Percentiles rank a stretch among this genome's conserved stretches.
Conservation (phyloP, 345 rosid species). For the Citrus australasica region DNA sequence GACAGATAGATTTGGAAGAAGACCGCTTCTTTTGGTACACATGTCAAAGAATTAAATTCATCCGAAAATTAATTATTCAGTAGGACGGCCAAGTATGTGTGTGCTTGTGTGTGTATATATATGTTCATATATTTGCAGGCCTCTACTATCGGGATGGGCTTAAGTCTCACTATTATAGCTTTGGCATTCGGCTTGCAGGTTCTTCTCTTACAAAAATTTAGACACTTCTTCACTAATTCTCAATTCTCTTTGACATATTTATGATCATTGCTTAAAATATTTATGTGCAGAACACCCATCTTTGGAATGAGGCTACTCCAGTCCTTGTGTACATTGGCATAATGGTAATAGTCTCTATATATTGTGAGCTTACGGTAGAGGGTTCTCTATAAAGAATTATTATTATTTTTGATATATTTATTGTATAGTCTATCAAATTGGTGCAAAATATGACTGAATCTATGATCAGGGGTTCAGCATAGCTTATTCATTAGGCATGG, state of each 20-base stretch:
- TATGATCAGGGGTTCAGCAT: constrained; percentile 10
- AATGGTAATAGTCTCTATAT: constrained; percentile 12
- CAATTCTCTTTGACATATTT: not conserved
- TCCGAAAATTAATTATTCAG: not conserved
- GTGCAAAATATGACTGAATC: not conserved
- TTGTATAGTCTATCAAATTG: not conserved
- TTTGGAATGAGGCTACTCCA: constrained; percentile 17
- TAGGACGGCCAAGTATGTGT: not conserved
- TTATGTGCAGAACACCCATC: constrained; percentile 20
- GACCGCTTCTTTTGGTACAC: constrained; percentile 31
- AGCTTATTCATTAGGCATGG: constrained; percentile 15
- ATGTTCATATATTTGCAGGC: constrained; percentile 1
- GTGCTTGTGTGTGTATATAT: too few relatives aligned
- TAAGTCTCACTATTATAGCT: constrained; percentile 17
- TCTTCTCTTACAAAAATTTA: not conserved
- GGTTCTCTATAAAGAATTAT: too few relatives aligned
- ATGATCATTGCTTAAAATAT: not conserved
- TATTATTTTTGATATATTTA: too few relatives aligned
- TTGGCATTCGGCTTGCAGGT: constrained; percentile 28
- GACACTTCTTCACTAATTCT: not conserved
- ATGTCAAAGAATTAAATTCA: not conserved
- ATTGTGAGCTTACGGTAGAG: too few relatives aligned
- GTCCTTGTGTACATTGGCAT: constrained; percentile 28
- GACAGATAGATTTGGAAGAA: constrained; percentile 31
- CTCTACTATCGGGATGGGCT: constrained; percentile 19